phyloP scores from a whole-genome alignment of 2,329 filamentous ascomycete species.

The Botrytis squamosa region DNA sequence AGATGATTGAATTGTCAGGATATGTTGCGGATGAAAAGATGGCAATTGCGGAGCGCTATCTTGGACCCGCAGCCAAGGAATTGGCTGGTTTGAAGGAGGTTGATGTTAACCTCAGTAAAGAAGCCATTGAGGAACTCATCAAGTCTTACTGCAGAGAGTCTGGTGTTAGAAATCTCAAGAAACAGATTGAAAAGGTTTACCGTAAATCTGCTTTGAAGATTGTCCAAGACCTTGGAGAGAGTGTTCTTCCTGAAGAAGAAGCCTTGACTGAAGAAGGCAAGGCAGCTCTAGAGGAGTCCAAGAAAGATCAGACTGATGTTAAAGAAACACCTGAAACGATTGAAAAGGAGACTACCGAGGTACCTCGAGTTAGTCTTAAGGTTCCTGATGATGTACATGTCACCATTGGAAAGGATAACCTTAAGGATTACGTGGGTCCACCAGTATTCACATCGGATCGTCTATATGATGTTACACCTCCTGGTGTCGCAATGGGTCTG shows the following conservation, averaged over 20 bases:
- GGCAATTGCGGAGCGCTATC: constrained; percentile 91
- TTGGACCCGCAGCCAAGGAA: constrained; percentile 92
- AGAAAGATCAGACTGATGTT: constrained; percentile 62
- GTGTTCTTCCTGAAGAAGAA: constrained; percentile 74
- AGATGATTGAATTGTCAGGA: constrained; percentile 91
- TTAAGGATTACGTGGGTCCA: constrained; percentile 96
- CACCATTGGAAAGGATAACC: constrained; percentile 79
- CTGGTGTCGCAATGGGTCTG: constrained; percentile 95
- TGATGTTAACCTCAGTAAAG: constrained; percentile 80
- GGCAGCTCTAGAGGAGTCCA: constrained; percentile 66
- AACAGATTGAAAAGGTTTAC: constrained; percentile 99
- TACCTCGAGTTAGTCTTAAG: constrained; percentile 71
- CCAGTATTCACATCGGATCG: constrained; percentile 94
- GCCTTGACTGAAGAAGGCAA: constrained; percentile 86
- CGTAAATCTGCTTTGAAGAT: constrained; percentile 97
- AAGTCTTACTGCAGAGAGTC: constrained; percentile 98
- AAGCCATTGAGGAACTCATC: constrained; percentile 93
- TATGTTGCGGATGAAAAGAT: constrained; percentile 99
- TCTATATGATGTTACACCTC: constrained; percentile 87
- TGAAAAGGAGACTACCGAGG: constrained; percentile 59
- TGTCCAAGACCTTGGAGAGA: constrained; percentile 88
- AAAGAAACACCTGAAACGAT: constrained; percentile 59
- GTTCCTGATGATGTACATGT: constrained; percentile 88
- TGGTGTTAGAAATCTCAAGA: constrained; percentile 95
- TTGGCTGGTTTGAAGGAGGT: constrained; percentile 86